Base-by-base conservation (phyloP, 2,329 filamentous ascomycete species). In the Cladosporium oxysporum region DNA sequence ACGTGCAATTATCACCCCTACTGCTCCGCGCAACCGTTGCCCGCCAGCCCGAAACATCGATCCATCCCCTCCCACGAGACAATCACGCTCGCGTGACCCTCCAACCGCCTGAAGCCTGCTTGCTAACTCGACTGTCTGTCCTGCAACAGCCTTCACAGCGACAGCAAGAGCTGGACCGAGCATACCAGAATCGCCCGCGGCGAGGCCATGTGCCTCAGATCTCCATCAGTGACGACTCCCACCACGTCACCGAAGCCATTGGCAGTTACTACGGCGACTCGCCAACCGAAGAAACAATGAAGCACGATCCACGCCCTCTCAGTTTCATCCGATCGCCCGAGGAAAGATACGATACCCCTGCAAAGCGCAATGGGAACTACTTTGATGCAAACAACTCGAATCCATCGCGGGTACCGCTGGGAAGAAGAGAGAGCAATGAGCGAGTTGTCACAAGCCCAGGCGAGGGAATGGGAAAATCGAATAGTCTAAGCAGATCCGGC, bases 161-260 rank as follows among this genome's bases (percentile, higher is more conserved):
- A 71, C 80, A 81, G 65, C 76, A 74, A 64, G 80, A 83, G 72
- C 78, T 82, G 65, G 81, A 83, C 71, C 77, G 78, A 50, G 68
- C 72, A 47, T 75, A 72, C 62, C 66, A 70, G 35, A 63, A 65
- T 44, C 70, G 71, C 59, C 61, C 61, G 72, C 81, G 84, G 69
- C 82, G 84, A 74, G 84, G 85, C 71, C 87, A 89, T 80, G 80
- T 80, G 71, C 82, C 86, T 68, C 85, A 88, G 71, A 81, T 89
- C 68, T 88, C 86, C 72, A 89, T 96, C 77, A 95, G 91, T 78
- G 93, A 97, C 80, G 91, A 93, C 68, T 92, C 86, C 80, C 92
- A 97, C 80, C 93, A 97, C 86, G 92, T 97, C 76, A 97, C 93
- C 65, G 93, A 97, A 79, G 91, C 92, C 67, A 96, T 97, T 79